phyloP scores from a whole-genome alignment of 805 yeast species.

The Yamadazyma kitorensis region DNA sequence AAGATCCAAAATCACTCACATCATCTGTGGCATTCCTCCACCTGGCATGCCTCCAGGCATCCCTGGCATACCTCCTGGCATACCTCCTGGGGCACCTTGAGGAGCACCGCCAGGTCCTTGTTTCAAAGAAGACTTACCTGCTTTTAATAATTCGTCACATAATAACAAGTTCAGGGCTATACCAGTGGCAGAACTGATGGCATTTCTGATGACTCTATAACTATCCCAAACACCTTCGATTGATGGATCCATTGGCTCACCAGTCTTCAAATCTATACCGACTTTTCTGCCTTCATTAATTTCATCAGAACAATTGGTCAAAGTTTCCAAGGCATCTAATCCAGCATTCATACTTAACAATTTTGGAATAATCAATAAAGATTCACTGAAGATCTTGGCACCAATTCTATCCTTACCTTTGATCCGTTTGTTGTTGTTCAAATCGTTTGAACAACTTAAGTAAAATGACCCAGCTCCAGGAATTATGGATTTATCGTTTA shows the following conservation, averaged over 20 bases:
- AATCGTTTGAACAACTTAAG: constrained; percentile 72
- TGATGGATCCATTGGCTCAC: constrained; percentile 94
- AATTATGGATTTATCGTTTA: constrained; percentile 78
- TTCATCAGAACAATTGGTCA: constrained; percentile 88
- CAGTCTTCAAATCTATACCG: constrained; percentile 86
- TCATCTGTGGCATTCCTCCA: constrained; percentile 6
- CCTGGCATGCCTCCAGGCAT: constrained; percentile 12
- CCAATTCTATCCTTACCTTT: constrained; percentile 91
- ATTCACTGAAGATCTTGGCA: constrained; percentile 89
- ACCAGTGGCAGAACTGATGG: constrained; percentile 87
- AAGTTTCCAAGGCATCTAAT: constrained; percentile 84
- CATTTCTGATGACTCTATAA: constrained; percentile 89
- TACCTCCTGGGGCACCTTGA: constrained; percentile 19
- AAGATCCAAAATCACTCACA: too few species aligned
- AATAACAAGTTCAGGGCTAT: constrained; percentile 88
- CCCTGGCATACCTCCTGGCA: constrained; percentile 9
- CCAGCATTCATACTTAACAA: constrained; percentile 92
- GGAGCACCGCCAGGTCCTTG: constrained; percentile 38
- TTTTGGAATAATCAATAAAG: constrained; percentile 87
- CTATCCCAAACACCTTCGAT: constrained; percentile 97
- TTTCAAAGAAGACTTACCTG: constrained; percentile 91
- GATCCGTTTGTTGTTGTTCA: constrained; percentile 49
- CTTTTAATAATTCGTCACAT: constrained; percentile 95
- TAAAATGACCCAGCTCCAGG: constrained; percentile 99
- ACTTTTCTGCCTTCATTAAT: constrained; percentile 75